phyloP scores from a whole-genome alignment of 176 grass and related monocot species.

The Microstegium vimineum region DNA sequence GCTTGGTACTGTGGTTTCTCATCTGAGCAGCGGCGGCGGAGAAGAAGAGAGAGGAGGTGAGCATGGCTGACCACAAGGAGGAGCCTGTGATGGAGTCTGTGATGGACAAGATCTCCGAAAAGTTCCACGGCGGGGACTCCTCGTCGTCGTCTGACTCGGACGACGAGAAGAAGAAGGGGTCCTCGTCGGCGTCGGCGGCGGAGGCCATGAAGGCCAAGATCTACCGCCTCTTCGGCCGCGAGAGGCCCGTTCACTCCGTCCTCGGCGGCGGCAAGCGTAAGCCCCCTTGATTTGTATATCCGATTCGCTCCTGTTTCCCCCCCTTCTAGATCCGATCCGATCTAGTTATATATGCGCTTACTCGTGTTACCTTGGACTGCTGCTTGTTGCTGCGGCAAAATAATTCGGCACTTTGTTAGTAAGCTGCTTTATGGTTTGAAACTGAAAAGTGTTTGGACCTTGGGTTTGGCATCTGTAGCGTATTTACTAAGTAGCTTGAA shows the following conservation, averaged over 20 bases:
- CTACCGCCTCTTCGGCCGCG: conserved; percentile 67
- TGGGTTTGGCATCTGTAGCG: neutral
- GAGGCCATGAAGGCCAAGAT: conserved; percentile 52
- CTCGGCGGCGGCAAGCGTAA: conserved; percentile 61
- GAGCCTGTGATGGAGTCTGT: conserved; percentile 47
- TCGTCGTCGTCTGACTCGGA: conserved; percentile 79
- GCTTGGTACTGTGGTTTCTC: conserved; percentile 4
- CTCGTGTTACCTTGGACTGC: neutral
- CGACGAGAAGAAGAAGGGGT: conserved; percentile 51
- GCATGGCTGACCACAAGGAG: conserved; percentile 86
- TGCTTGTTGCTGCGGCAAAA: neutral
- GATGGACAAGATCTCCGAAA: conserved; percentile 67
- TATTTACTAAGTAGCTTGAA: neutral
- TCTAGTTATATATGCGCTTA: neutral
- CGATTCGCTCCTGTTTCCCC: neutral
- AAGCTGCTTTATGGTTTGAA: neutral
- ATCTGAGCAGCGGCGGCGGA: neutral
- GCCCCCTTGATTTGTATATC: conserved; percentile 3
- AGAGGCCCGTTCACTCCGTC: conserved; percentile 55
- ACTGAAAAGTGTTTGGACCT: neutral
- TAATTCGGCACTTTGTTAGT: neutral
- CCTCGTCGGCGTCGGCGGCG: conserved; percentile 25
- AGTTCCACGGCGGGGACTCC: conserved; percentile 53
- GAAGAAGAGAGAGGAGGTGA: neutral
- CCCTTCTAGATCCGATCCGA: conserved; percentile 32